Evolutionary conservation across 75 land plant species (phyloP).

Genomic region (Selaginella tamariscina): DNA sequence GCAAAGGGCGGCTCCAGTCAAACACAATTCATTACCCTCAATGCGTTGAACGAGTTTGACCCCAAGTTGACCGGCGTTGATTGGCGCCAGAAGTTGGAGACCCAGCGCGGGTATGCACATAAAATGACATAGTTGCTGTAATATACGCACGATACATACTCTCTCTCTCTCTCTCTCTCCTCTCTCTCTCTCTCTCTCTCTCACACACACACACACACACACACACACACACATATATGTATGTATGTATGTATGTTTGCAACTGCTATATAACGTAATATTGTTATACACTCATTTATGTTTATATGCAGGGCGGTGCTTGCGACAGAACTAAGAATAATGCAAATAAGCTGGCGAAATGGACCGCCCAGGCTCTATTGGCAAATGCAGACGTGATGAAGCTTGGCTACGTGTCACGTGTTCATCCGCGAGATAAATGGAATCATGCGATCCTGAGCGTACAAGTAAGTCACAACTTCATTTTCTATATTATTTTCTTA

Average conservation of each 20-base stretch:
- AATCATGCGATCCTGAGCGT: constrained; percentile 79
- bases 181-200: too few species aligned
- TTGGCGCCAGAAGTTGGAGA: constrained; percentile 96
- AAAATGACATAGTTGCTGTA: too few species aligned
- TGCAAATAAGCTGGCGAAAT: constrained; percentile 94
- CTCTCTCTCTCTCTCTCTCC: too few species aligned
- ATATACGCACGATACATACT: too few species aligned
- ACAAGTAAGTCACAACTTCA: too few species aligned
- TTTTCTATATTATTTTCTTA: too few species aligned
- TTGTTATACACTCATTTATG: too few species aligned
- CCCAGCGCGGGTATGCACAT: constrained; percentile 74
- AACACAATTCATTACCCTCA: constrained; percentile 53
- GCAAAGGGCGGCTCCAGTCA: constrained; percentile 36
- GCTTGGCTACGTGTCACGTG: constrained; percentile 85
- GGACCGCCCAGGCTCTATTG: constrained; percentile 94
- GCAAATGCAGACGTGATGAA: constrained; percentile 90
- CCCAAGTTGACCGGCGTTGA: constrained; percentile 87
- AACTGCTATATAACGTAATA: too few species aligned
- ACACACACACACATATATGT: too few species aligned
- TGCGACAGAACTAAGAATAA: constrained; percentile 96
- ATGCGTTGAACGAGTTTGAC: constrained; percentile 93
- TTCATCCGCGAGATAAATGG: constrained; percentile 79
- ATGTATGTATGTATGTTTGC: too few species aligned
- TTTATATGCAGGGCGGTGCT: constrained; percentile 26
- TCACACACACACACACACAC: too few species aligned